These are phyloP conservation scores for Vanrija pseudolonga DNA, from an alignment of 1,284 basidiomycete species.

Conservation along the genomic window DNA sequence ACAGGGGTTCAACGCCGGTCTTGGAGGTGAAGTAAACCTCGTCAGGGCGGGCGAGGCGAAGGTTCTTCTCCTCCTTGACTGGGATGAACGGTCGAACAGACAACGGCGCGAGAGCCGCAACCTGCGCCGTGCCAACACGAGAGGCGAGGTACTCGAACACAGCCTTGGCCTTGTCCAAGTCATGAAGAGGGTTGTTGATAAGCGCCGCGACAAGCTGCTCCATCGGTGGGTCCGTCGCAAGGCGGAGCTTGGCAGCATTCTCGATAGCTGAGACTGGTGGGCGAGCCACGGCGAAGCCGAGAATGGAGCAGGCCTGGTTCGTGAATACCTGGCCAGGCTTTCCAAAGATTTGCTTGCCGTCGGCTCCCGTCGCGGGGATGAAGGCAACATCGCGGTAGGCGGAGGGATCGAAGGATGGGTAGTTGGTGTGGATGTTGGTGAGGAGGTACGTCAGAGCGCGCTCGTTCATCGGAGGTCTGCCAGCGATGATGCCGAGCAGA, in stretches of 20 bases:
- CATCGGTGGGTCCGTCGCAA: conserved; percentile 70
- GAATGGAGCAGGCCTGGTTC: conserved; percentile 62
- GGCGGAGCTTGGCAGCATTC: conserved; percentile 70
- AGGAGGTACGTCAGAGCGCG: conserved; percentile 73
- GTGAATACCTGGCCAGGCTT: conserved; percentile 73
- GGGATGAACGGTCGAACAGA: conserved; percentile 49
- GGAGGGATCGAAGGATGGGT: conserved; percentile 60
- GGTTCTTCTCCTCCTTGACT: conserved; percentile 28
- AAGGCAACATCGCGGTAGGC: conserved; percentile 63
- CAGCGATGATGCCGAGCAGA: conserved; percentile 65
- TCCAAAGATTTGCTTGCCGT: conserved; percentile 56
- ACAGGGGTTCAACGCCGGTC: conserved; percentile 24
- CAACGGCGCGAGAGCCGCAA: conserved; percentile 40
- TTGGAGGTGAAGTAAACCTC: conserved; percentile 45
- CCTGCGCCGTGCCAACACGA: conserved; percentile 56
- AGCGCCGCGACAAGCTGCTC: conserved; percentile 63
- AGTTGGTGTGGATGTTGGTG: conserved; percentile 63
- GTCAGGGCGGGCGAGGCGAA: conserved; percentile 27
- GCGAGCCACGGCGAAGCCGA: conserved; percentile 64
- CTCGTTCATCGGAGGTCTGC: conserved; percentile 36
- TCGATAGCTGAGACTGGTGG: conserved; percentile 59
- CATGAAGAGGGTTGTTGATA: conserved; percentile 60
- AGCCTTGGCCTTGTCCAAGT: conserved; percentile 57
- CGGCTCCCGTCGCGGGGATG: conserved; percentile 66
- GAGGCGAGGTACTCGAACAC: conserved; percentile 77